Evolutionary conservation across 805 yeast species (phyloP), one percentile per base, ranked within the genome.

Genomic region (Ogataea pignaliae): DNA sequence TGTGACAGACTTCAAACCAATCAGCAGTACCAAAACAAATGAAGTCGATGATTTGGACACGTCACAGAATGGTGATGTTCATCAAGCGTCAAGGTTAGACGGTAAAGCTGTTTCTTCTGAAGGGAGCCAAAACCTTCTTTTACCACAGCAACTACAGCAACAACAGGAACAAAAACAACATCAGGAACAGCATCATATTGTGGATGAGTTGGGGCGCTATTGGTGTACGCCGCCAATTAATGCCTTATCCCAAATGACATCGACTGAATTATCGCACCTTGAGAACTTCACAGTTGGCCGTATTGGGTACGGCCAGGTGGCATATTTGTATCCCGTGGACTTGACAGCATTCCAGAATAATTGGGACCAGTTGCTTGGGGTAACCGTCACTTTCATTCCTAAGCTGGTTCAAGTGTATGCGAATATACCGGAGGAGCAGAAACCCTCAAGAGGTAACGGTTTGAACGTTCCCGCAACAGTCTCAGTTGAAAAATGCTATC

Each of bases 401-500:
- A 73, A 72, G 45, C 66, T 76, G 2, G 78, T 85, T 1, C 77
- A 77, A 46, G 88, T 83, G 0, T 83, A 85, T 53, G 78, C 81
- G n/a, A 75, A 76, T 29, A 73, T 64, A n/a, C 42, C 55, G 2
- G 26, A 21, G 26, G 26, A 21, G 4, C 53, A 48, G 1, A 78
- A 81, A 43, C 89, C 89, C 2, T 70, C 80, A 0, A 59, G 76
- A 34, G 93, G 93, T 0, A 63, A 70, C 43, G 93, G 90, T 1
- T 57, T 86, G 41, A 86, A 86, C 56, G 85, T 84, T 15, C 90
- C 90, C 6, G 88, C 93, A 0, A 81, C 82, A 0, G 76, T 85
- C 6, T 78, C 87, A 0, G 53, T 85, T 34, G 88, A 83, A 55
- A 75, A 75, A 34, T 70, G 81, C 21, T 77, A 68, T 47, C 88